These are phyloP conservation scores for Aegilops speltoides DNA, from an alignment of 176 grass and related monocot genomes.

Conservation along the genomic window DNA sequence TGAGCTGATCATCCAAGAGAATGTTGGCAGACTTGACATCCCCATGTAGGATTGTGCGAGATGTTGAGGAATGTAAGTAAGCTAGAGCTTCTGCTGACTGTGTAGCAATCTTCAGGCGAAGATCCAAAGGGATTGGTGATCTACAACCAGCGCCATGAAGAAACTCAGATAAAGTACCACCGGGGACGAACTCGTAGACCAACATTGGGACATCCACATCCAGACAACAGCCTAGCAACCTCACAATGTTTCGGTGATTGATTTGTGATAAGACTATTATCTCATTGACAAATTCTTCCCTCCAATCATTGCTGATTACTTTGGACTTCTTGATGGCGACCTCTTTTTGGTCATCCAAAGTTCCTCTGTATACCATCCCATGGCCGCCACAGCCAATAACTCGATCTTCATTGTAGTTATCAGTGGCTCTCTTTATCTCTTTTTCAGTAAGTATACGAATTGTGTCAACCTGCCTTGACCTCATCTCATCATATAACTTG, in stretches of 20 bases:
- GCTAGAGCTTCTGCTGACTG: not conserved
- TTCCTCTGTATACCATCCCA: not conserved
- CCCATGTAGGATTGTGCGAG: not conserved
- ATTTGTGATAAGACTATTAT: not conserved
- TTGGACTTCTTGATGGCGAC: not conserved
- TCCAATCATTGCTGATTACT: not conserved
- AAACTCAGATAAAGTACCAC: not conserved
- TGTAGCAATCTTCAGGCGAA: not conserved
- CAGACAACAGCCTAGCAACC: not conserved
- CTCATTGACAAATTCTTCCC: not conserved
- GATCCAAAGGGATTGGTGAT: not conserved
- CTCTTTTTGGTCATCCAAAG: not conserved
- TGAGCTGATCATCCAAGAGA: not conserved
- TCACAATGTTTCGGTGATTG: not conserved
- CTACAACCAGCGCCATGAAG: not conserved
- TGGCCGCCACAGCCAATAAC: not conserved
- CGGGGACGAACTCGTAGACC: not conserved
- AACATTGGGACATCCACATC: not conserved
- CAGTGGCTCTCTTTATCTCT: not conserved
- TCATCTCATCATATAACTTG: not conserved
- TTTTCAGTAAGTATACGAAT: not conserved
- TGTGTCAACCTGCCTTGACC: slow-evolving; percentile 5
- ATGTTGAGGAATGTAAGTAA: not conserved
- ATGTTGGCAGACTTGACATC: not conserved
- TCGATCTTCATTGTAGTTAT: not conserved